Conservation (phyloP, 1,284 basidiomycete species). For the Pyrrhoderma lamaoense region DNA sequence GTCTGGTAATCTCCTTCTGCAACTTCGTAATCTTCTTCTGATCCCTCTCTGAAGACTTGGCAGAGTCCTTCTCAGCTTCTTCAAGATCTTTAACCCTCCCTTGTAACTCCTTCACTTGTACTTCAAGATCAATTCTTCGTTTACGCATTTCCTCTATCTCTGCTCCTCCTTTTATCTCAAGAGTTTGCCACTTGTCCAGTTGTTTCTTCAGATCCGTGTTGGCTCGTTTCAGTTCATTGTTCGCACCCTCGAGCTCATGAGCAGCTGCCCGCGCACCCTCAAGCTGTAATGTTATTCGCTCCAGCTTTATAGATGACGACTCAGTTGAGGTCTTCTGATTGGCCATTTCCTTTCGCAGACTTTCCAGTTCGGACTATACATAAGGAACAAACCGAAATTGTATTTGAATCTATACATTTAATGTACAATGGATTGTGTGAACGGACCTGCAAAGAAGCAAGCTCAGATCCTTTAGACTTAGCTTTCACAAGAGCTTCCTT, state of each 20-base stretch:
- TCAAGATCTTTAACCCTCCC: slow-evolving; percentile 36
- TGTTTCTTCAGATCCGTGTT: slow-evolving; percentile 52
- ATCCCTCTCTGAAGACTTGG: slow-evolving; percentile 33
- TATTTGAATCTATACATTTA: slow-evolving; percentile 26
- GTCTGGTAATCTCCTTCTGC: slow-evolving; percentile 27
- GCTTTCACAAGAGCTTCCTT: slow-evolving; percentile 1
- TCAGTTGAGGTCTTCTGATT: slow-evolving; percentile 40
- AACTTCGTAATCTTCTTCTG: slow-evolving; percentile 37
- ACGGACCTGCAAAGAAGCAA: slow-evolving; percentile 11
- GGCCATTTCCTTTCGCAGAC: slow-evolving; percentile 40
- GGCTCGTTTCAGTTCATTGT: slow-evolving; percentile 49
- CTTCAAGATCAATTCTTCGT: slow-evolving; percentile 48
- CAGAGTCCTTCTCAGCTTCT: slow-evolving; percentile 23
- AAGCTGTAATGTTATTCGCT: slow-evolving; percentile 48
- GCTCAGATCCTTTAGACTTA: slow-evolving; percentile 6
- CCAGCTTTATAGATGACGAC: slow-evolving; percentile 42
- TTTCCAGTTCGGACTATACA: slow-evolving; percentile 30
- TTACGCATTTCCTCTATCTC: slow-evolving; percentile 51
- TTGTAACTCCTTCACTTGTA: slow-evolving; percentile 43
- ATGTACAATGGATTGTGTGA: not conserved
- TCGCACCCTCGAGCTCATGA: slow-evolving; percentile 45
- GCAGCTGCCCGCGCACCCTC: slow-evolving; percentile 48
- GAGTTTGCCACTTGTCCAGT: slow-evolving; percentile 56
- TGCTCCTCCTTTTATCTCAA: slow-evolving; percentile 56
- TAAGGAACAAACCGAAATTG: not conserved